These are phyloP conservation scores for Phytophthora vignae DNA, from an alignment of 352 stramenopile genomes.

Conservation along the genomic window DNA sequence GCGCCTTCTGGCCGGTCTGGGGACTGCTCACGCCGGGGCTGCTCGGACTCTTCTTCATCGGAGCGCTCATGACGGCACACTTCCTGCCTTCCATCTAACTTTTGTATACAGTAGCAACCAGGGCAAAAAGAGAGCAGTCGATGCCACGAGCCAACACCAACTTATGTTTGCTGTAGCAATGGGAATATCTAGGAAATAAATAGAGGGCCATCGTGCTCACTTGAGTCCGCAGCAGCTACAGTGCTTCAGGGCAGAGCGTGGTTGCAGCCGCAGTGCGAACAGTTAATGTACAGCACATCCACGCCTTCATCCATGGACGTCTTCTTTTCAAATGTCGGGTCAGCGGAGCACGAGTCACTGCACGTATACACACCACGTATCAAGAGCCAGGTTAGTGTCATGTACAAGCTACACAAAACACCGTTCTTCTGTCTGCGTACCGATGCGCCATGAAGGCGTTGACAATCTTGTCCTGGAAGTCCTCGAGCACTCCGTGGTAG, in stretches of 20 bases:
- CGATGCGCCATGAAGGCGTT: conserved; percentile 66
- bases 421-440: conserved; percentile 26
- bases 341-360: conserved; percentile 54
- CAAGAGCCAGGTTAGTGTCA: neutral
- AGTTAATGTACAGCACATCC: conserved; percentile 54
- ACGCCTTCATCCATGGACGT: conserved; percentile 16
- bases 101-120: neutral
- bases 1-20: conserved; percentile 92
- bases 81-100: conserved; percentile 91
- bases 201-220: conserved; percentile 23
- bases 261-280: conserved; percentile 45
- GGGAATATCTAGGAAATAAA: conserved; percentile 35
- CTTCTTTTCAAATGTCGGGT: conserved; percentile 64
- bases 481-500: conserved; percentile 59
- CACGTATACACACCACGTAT: conserved; percentile 4
- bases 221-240: neutral
- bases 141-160: neutral
- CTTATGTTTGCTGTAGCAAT: conserved; percentile 9
- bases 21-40: conserved; percentile 92
- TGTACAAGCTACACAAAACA: too few species aligned
- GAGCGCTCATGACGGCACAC: conserved; percentile 93
- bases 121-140: neutral
- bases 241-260: conserved; percentile 34
- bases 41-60: conserved; percentile 90
- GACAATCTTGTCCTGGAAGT: conserved; percentile 70